phyloP scores from a whole-genome alignment of 108 stramenopile species.

The Nitzschia sp. region DNA sequence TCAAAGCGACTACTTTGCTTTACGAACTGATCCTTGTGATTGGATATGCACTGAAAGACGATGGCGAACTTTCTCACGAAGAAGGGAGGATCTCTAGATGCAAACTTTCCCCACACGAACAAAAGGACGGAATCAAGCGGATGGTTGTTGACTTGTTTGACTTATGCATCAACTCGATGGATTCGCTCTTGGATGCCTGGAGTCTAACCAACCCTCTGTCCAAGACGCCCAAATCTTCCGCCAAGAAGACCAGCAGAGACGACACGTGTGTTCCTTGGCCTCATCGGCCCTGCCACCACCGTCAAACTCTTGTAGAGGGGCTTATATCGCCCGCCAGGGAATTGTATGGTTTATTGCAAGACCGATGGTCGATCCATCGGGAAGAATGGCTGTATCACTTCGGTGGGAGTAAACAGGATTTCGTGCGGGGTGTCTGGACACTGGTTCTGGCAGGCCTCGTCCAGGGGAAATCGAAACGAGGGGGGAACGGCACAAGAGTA shows the following conservation, averaged over 20 bases:
- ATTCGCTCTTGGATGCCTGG: conserved; percentile 3
- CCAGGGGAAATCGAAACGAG: conserved; percentile 10
- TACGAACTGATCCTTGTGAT: conserved; percentile 18
- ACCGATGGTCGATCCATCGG: conserved; percentile 15
- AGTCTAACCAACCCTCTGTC: background rate
- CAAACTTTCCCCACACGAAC: background rate
- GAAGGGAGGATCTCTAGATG: background rate
- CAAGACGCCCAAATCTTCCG: background rate
- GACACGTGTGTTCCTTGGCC: too few species aligned
- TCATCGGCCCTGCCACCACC: background rate
- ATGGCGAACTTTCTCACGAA: background rate
- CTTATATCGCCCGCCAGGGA: conserved; percentile 15
- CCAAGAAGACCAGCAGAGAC: background rate
- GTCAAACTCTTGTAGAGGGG: conserved; percentile 11
- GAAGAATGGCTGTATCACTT: conserved; percentile 37
- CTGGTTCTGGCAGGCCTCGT: conserved; percentile 22
- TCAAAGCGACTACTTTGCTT: conserved; percentile 10
- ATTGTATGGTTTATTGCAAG: conserved; percentile 24
- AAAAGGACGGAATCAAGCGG: background rate
- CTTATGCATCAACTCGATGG: background rate
- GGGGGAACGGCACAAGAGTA: background rate
- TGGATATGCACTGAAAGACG: background rate
- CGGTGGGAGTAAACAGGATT: conserved; percentile 23
- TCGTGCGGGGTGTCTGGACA: conserved; percentile 33
- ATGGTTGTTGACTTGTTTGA: conserved; percentile 2